Percentiles rank a stretch among this genome's conserved stretches.
Conservation (phyloP, 345 rosid species). For the Rhodamnia argentea region DNA sequence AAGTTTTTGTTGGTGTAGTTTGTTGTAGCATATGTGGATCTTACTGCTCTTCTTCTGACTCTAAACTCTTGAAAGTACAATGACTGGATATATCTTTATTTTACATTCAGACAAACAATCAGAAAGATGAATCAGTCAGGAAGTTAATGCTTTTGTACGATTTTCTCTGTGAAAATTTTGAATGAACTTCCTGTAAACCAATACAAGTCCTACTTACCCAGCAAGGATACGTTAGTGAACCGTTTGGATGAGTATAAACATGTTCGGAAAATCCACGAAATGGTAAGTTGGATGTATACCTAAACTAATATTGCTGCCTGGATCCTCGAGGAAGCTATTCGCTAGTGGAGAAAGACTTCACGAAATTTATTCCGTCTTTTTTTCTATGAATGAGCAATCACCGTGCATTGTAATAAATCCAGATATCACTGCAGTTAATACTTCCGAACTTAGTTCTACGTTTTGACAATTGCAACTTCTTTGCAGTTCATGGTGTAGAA, state of each 20-base stretch:
- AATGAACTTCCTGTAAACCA: not conserved
- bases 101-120: too few species aligned
- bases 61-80: not conserved
- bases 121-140: too few species aligned
- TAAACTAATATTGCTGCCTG: too few species aligned
- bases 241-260: not conserved
- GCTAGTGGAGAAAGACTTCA: too few species aligned
- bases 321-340: too few species aligned
- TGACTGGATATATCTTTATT: not conserved
- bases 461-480: not conserved
- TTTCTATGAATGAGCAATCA: not conserved
- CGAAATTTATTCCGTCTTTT: not conserved
- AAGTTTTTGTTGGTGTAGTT: not conserved
- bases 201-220: not conserved
- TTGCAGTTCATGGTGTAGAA: slow-evolving; percentile 83
- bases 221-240: not conserved
- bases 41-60: not conserved
- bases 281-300: not conserved
- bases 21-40: not conserved
- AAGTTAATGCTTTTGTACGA: not conserved
- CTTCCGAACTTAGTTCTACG: not conserved
- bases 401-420: not conserved
- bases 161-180: not conserved
- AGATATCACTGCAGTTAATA: not conserved
- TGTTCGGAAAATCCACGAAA: not conserved